These are phyloP conservation scores for Starmera pachycereana DNA, from an alignment of 805 yeast genomes.

Conservation along the genomic window DNA sequence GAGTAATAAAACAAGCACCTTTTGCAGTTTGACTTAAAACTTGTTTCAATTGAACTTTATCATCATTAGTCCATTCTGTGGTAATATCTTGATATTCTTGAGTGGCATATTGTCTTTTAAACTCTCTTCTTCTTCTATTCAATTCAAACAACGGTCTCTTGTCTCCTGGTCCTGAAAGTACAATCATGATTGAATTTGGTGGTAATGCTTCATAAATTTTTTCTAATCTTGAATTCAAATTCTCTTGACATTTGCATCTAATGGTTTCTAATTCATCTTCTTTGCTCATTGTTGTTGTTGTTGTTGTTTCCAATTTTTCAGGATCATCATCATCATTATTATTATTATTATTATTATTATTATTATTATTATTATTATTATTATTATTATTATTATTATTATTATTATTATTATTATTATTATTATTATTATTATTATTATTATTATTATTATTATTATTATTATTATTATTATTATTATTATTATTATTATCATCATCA, in stretches of 20 bases:
- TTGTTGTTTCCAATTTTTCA: neutral
- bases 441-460: too few species aligned
- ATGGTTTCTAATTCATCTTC: neutral
- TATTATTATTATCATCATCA: too few species aligned
- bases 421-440: too few species aligned
- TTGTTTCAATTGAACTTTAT: constrained; percentile 33
- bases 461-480: too few species aligned
- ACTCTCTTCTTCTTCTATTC: constrained; percentile 31
- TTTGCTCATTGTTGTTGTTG: neutral
- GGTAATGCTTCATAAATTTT: constrained; percentile 45
- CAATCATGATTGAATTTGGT: constrained; percentile 43
- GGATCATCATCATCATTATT: neutral
- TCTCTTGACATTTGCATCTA: constrained; percentile 4
- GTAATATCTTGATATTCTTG: constrained; percentile 34
- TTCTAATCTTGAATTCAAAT: constrained; percentile 34
- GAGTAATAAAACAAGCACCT: too few species aligned
- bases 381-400: too few species aligned
- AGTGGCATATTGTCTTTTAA: constrained; percentile 31
- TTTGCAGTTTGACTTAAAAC: constrained; percentile 15
- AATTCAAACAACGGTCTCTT: constrained; percentile 37
- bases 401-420: too few species aligned
- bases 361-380: too few species aligned
- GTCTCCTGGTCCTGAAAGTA: constrained; percentile 57
- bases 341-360: too few species aligned
- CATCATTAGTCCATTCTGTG: constrained; percentile 41